Evolutionary conservation across 2,329 filamentous ascomycete species (phyloP).

Genomic region (Pseudohalonectria lignicola): DNA sequence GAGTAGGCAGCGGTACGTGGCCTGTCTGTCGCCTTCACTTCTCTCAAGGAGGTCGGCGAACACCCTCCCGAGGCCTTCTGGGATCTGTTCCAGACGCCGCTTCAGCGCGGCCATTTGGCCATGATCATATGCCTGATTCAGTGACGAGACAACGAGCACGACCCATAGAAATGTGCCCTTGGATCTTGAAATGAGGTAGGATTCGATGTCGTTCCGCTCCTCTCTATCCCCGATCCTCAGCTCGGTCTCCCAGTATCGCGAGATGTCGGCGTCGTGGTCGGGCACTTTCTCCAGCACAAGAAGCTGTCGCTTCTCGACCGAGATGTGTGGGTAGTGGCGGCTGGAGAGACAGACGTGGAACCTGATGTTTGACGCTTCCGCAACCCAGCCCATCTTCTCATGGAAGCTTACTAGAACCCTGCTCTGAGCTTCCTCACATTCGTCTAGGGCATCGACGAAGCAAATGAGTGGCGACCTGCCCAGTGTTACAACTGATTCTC

Average conservation of each 20-base stretch:
- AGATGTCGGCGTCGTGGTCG: constrained; percentile 23
- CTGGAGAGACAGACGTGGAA: constrained; percentile 32
- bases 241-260: constrained; percentile 16
- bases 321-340: constrained; percentile 33
- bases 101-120: constrained; percentile 15
- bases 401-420: constrained; percentile 31
- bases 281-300: constrained; percentile 22
- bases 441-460: constrained; percentile 34
- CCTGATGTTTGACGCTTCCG: constrained; percentile 1
- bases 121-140: constrained; percentile 21
- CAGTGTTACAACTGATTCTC: constrained; percentile 3
- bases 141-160: constrained; percentile 23
- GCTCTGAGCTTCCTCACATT: constrained; percentile 30
- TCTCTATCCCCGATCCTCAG: constrained; percentile 11
- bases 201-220: constrained; percentile 8
- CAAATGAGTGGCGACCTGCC: constrained; percentile 7
- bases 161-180: constrained; percentile 33
- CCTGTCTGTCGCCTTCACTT: constrained; percentile 27
- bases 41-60: constrained; percentile 40
- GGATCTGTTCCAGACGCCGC: constrained; percentile 21
- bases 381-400: constrained; percentile 20
- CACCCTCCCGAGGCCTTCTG: constrained; percentile 27
- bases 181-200: constrained; percentile 21
- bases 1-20: constrained; percentile 33
- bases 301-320: constrained; percentile 12